phyloP scores from a whole-genome alignment of 1,139 yeast genomes.

The Sugiyamaella xylanicola region DNA sequence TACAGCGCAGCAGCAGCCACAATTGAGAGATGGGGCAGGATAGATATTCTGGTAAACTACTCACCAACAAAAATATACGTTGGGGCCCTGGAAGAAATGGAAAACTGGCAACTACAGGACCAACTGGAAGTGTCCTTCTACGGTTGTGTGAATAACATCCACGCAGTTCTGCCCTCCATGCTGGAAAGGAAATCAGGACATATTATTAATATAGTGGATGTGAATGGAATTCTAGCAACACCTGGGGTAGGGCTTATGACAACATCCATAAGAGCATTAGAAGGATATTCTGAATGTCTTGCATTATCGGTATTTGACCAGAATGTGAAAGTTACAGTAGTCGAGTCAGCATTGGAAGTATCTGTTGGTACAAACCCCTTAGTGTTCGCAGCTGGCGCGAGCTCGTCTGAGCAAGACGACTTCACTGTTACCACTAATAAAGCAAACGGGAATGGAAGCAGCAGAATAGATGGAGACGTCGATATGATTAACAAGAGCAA shows the following conservation, averaged over 20 bases:
- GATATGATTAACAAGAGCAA: neutral
- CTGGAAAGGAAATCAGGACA: conserved; percentile 37
- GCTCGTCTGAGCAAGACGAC: neutral
- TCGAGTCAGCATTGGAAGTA: conserved; percentile 39
- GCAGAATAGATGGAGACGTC: neutral
- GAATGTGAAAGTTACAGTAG: conserved; percentile 39
- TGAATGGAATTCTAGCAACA: conserved; percentile 40
- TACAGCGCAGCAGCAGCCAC: conserved; percentile 36
- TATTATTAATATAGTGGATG: conserved; percentile 39
- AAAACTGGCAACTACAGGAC: conserved; percentile 38
- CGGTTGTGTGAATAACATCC: conserved; percentile 38
- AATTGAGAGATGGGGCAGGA: conserved; percentile 31
- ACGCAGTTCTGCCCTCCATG: conserved; percentile 38
- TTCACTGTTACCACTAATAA: neutral
- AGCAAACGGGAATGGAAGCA: neutral
- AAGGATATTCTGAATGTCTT: conserved; percentile 42
- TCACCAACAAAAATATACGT: conserved; percentile 26
- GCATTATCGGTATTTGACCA: conserved; percentile 39
- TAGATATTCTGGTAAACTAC: conserved; percentile 37
- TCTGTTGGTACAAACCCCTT: conserved; percentile 36
- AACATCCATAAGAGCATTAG: conserved; percentile 41
- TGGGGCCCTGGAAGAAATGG: conserved; percentile 40
- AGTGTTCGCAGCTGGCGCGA: conserved; percentile 19
- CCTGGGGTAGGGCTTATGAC: conserved; percentile 38
- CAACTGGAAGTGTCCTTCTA: conserved; percentile 39